Evolutionary conservation across 805 yeast genomes (phyloP).

Genomic region (Isabelozyma heimii): DNA sequence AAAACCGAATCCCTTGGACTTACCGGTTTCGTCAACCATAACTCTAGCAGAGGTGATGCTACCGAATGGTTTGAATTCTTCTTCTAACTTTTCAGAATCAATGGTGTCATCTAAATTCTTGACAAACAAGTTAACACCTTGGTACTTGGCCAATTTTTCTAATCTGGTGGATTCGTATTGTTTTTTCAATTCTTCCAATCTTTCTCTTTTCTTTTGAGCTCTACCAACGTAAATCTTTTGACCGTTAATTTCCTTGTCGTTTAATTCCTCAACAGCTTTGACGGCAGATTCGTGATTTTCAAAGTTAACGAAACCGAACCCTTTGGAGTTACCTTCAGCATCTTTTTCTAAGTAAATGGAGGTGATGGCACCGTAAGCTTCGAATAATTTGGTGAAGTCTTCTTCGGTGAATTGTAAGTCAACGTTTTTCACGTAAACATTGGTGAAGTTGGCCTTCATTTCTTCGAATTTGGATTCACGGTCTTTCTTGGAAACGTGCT

Average conservation of each 20-base stretch:
- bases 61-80: slow-evolving; percentile 92
- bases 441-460: slow-evolving; percentile 90
- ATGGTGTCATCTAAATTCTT: slow-evolving; percentile 94
- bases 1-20: slow-evolving; percentile 97
- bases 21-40: slow-evolving; percentile 91
- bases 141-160: slow-evolving; percentile 91
- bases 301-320: slow-evolving; percentile 94
- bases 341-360: slow-evolving; percentile 80
- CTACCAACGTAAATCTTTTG: slow-evolving; percentile 92
- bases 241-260: slow-evolving; percentile 82
- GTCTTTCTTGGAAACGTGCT: slow-evolving; percentile 87
- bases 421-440: slow-evolving; percentile 91
- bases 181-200: slow-evolving; percentile 91
- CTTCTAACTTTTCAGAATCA: slow-evolving; percentile 87
- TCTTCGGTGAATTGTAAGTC: slow-evolving; percentile 66
- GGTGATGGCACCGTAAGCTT: slow-evolving; percentile 74
- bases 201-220: slow-evolving; percentile 98
- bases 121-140: slow-evolving; percentile 95
- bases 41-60: slow-evolving; percentile 93
- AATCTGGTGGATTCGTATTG: slow-evolving; percentile 89
- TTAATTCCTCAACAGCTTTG: slow-evolving; percentile 87
- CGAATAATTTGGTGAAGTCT: slow-evolving; percentile 70
- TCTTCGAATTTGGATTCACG: slow-evolving; percentile 92
- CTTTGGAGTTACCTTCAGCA: slow-evolving; percentile 84
- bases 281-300: slow-evolving; percentile 85